Base-by-base conservation (phyloP, 1,139 yeast genomes). In the Nakaseomyces delphensis region DNA sequence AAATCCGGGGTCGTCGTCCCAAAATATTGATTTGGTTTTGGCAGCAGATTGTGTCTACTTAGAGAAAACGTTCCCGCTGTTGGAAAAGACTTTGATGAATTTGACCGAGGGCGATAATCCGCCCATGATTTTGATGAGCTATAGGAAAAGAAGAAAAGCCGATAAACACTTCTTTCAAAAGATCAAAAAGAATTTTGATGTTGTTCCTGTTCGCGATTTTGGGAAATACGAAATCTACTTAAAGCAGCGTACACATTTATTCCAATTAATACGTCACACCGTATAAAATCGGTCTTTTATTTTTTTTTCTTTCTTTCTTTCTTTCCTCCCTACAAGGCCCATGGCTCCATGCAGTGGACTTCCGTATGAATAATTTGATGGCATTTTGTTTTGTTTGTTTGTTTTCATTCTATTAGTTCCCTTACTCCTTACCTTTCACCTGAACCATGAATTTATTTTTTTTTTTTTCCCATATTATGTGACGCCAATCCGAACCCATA, bases 31-130 rank as follows among this genome's bases (percentile, higher is more conserved):
- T 54, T 57, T 73, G 7, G 59, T 74, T 2, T 54, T 75, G 28
- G 79, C 79, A 3, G 79, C 79, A 0, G 79, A 74, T 54, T 74
- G 79, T 54, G 79, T 75, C 7, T 74, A 74, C 47, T 58, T 71
- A 19, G 79, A 74, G 49, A 56, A 64, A 9, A 76, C 77, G 2
- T 74, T 75, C 50, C 77, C 76, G 2, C 48, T 74, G 28, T 55
- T 74, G 38, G 74, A 71, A 43, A 60, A 63, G 47, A 74, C 79
- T 0, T 55, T 74, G 35, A 44, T 72, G 30, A 74, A 73, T 42
- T 51, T 74, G 15, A 65, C 76, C 1, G 60, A 57, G 8, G 36
- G 46, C 9, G 37, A 32, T 6, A 53, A 45, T 10, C 67, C 67
- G 14, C 70, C 75, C 1, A 54, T 65, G 37, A 65, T 75, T 3